Percentiles rank a stretch among this genome's conserved stretches.
Evolutionary conservation across 495 filamentous ascomycete species (phyloP).

Genomic region (Penicillium fimorum): DNA sequence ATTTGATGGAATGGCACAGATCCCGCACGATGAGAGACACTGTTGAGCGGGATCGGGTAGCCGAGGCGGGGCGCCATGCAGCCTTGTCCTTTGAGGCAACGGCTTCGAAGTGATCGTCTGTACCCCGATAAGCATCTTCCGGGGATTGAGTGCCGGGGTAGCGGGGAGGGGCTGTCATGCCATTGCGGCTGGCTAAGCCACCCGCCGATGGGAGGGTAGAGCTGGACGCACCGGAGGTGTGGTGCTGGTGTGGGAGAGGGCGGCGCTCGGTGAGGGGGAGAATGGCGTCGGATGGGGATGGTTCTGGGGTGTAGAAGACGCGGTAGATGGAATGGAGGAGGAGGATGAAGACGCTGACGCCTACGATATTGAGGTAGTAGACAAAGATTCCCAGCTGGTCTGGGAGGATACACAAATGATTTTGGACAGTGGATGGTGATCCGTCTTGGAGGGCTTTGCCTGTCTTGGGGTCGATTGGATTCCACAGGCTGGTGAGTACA

Average conservation of each 20-base stretch:
- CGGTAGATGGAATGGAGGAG: slow-evolving; percentile 59
- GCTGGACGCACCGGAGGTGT: slow-evolving; percentile 41
- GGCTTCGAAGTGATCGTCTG: slow-evolving; percentile 24
- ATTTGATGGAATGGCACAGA: slow-evolving; percentile 30
- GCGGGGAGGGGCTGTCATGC: slow-evolving; percentile 24
- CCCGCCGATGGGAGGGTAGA: slow-evolving; percentile 32
- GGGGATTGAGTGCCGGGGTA: slow-evolving; percentile 25
- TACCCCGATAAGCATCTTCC: slow-evolving; percentile 27
- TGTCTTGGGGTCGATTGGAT: slow-evolving; percentile 66
- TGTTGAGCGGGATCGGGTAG: slow-evolving; percentile 12
- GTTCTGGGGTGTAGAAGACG: slow-evolving; percentile 20
- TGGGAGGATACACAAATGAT: slow-evolving; percentile 86
- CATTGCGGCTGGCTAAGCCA: slow-evolving; percentile 37
- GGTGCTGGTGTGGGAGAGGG: slow-evolving; percentile 21
- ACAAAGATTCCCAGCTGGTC: slow-evolving; percentile 82
- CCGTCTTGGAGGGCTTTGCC: slow-evolving; percentile 54
- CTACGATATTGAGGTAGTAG: slow-evolving; percentile 63
- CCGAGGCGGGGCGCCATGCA: slow-evolving; percentile 15
- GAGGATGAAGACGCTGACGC: slow-evolving; percentile 59
- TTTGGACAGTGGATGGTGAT: slow-evolving; percentile 64
- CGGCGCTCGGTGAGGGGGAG: slow-evolving; percentile 42
- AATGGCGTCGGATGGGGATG: slow-evolving; percentile 21
- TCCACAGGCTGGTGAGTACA: slow-evolving; percentile 84
- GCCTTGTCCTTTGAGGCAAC: slow-evolving; percentile 28
- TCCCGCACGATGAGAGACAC: slow-evolving; percentile 21